phyloP scores from a whole-genome alignment of 306 rosid species.

The Prunus davidiana region DNA sequence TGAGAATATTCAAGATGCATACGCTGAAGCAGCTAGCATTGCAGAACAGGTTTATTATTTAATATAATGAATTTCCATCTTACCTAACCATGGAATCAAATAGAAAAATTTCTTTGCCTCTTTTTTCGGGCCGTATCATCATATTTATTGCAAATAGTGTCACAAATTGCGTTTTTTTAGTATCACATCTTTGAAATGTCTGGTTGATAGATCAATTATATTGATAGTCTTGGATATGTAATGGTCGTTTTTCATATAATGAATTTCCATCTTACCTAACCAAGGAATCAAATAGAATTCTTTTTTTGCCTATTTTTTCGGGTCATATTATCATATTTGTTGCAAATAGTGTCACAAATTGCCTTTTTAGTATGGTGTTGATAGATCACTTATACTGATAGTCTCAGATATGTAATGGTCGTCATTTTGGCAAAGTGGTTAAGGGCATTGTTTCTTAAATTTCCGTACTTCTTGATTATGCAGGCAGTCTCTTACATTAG shows the following conservation, averaged over 20 bases:
- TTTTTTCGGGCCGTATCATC: not conserved
- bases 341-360: not conserved
- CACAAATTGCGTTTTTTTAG: not conserved
- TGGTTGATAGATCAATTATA: not conserved
- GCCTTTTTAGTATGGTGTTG: not conserved
- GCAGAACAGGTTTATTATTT: slow-evolving; percentile 86
- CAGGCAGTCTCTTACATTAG: slow-evolving; percentile 96
- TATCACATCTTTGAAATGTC: not conserved
- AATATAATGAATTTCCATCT: not conserved
- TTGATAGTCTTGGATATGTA: not conserved
- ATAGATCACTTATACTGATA: not conserved
- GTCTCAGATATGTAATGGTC: not conserved
- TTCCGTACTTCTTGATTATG: slow-evolving; percentile 30
- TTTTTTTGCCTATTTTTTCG: too few relatives aligned
- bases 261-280: not conserved
- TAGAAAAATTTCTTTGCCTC: not conserved
- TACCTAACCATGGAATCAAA: not conserved
- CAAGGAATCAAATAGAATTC: not conserved
- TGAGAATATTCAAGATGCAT: slow-evolving; percentile 99
- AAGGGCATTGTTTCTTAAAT: slow-evolving; percentile 24
- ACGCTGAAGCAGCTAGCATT: slow-evolving; percentile 99
- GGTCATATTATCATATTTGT: not conserved
- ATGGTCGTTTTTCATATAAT: not conserved
- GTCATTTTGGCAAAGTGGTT: slow-evolving; percentile 22
- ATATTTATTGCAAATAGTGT: not conserved